Conservation (phyloP, 2,329 filamentous ascomycete genomes). For the Aspergillus japonicus region DNA sequence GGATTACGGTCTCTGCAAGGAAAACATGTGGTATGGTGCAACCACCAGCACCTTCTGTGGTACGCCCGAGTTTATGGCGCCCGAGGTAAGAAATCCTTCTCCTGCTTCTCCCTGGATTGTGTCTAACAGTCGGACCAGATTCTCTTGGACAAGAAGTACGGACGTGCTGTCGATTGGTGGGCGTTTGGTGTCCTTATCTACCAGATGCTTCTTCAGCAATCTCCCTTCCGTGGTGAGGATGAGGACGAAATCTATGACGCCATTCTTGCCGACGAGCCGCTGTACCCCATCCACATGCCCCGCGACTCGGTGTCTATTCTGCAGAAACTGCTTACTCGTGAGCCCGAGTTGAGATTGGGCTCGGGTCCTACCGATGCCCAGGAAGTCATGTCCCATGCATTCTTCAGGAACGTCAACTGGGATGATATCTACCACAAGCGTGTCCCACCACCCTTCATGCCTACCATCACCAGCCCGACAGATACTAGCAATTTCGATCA, state of each 20-base stretch:
- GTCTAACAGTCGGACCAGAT: slow-evolving; percentile 59
- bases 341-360: slow-evolving; percentile 88
- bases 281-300: slow-evolving; percentile 99
- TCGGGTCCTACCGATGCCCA: slow-evolving; percentile 96
- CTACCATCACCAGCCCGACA: slow-evolving; percentile 83
- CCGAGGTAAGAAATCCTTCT: slow-evolving; percentile 64
- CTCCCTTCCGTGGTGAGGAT: slow-evolving; percentile 96
- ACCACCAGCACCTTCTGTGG: slow-evolving; percentile 98
- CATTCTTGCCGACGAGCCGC: slow-evolving; percentile 92
- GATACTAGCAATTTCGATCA: slow-evolving; percentile 99
- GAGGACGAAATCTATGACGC: slow-evolving; percentile 99
- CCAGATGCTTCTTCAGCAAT: slow-evolving; percentile 98
- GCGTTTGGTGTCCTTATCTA: slow-evolving; percentile 98
- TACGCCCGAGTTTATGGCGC: slow-evolving; percentile 99
- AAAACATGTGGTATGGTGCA: slow-evolving; percentile 99
- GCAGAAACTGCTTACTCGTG: slow-evolving; percentile 92
- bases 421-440: slow-evolving; percentile 98
- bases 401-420: slow-evolving; percentile 98
- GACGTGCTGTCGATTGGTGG: slow-evolving; percentile 98
- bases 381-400: slow-evolving; percentile 98
- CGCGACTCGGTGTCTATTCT: slow-evolving; percentile 95
- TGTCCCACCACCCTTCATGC: slow-evolving; percentile 82
- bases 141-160: slow-evolving; percentile 96
- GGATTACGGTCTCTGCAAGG: slow-evolving; percentile 98
- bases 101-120: background rate